These are phyloP conservation scores for Drosera spatulata DNA, from an alignment of 179 eudicot species.

Conservation along the genomic window DNA sequence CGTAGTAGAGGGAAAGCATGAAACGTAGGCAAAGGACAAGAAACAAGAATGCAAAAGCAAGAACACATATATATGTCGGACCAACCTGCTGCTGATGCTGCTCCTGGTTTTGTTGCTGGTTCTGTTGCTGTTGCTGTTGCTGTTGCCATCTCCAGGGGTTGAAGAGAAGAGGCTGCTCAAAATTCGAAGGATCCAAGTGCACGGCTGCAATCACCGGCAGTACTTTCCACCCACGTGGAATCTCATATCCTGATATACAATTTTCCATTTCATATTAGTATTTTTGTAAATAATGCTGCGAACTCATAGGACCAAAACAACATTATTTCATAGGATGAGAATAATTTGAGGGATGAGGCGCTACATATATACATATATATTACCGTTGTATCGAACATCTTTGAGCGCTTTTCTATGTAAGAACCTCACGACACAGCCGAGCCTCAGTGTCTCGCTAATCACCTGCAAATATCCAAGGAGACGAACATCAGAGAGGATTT, in stretches of 20 bases:
- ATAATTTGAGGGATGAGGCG: too few relatives aligned
- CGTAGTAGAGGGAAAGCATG: too few relatives aligned
- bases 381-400: conserved; percentile 86
- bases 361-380: not conserved
- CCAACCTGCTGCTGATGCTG: not conserved
- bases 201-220: conserved; percentile 92
- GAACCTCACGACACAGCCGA: conserved; percentile 94
- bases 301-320: not conserved
- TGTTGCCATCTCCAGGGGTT: conserved; percentile 94
- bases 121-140: not conserved
- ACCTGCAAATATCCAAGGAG: conserved; percentile 27
- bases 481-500: too few relatives aligned
- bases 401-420: conserved; percentile 84
- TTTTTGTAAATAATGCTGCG: not conserved
- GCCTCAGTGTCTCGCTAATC: conserved; percentile 78
- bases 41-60: too few relatives aligned
- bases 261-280: not conserved
- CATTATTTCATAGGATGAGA: too few relatives aligned
- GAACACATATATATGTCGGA: too few relatives aligned
- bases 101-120: conserved; percentile 7
- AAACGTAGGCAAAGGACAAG: too few relatives aligned
- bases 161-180: conserved; percentile 77
- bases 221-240: conserved; percentile 99
- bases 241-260: conserved; percentile 57
- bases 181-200: conserved; percentile 81